Evolutionary conservation across 2,329 filamentous ascomycete species (phyloP).

Genomic region (Botrytis squamosa): DNA sequence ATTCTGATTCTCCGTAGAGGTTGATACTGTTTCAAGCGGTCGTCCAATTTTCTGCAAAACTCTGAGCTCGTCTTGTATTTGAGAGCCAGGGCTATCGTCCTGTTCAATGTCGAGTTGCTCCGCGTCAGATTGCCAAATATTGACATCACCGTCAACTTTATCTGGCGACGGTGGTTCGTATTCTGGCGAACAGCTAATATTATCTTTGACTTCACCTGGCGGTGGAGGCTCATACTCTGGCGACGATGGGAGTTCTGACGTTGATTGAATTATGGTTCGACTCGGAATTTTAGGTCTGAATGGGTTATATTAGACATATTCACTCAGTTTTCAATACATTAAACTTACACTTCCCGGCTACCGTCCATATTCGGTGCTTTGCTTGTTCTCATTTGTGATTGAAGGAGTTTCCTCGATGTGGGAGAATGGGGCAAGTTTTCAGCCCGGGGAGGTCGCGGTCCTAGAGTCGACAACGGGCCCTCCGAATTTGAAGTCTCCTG

Average conservation of each 20-base stretch:
- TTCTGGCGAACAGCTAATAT: constrained; percentile 12
- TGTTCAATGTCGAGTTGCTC: constrained; percentile 6
- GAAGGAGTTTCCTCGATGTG: neutral
- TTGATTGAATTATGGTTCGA: neutral
- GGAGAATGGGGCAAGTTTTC: neutral
- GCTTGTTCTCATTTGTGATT: neutral
- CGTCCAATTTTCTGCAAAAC: constrained; percentile 13
- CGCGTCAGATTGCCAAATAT: constrained; percentile 9
- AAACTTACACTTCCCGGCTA: neutral
- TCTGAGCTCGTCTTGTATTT: constrained; percentile 24
- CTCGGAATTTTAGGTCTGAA: neutral
- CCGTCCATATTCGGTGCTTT: neutral
- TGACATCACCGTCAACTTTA: neutral
- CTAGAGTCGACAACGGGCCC: neutral
- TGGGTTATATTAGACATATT: neutral
- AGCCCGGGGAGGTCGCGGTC: neutral
- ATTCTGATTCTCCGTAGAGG: neutral
- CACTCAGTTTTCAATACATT: neutral
- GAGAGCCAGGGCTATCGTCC: constrained; percentile 23
- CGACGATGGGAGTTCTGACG: constrained; percentile 4
- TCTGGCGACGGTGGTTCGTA: constrained; percentile 23
- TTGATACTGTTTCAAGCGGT: neutral
- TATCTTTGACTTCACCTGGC: neutral
- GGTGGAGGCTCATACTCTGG: constrained; percentile 22
- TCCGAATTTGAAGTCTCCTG: neutral